These are phyloP conservation scores for Ustilago loliicola DNA, from an alignment of 1,284 basidiomycete species.

Conservation along the genomic window DNA sequence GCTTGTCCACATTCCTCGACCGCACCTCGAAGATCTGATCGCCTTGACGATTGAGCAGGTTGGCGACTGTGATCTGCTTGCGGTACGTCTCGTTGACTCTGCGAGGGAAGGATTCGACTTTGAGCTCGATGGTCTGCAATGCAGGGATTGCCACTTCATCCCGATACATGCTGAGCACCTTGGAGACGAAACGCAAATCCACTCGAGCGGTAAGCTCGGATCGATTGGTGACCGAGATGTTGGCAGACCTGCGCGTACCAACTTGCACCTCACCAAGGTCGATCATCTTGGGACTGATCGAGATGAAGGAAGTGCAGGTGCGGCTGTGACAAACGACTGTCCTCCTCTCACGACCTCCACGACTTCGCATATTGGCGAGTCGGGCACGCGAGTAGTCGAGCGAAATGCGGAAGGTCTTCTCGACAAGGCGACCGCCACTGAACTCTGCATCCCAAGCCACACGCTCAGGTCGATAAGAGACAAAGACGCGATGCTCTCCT, in stretches of 20 bases:
- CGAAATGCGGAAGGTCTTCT: slow-evolving; percentile 72
- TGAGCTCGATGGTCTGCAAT: slow-evolving; percentile 72
- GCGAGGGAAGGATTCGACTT: slow-evolving; percentile 73
- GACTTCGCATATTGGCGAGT: slow-evolving; percentile 58
- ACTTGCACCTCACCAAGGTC: slow-evolving; percentile 74
- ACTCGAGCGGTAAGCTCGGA: slow-evolving; percentile 72
- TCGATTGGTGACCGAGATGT: slow-evolving; percentile 72
- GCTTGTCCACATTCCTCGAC: slow-evolving; percentile 73
- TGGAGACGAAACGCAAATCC: slow-evolving; percentile 73
- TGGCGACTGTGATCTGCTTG: slow-evolving; percentile 73
- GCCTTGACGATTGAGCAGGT: slow-evolving; percentile 69
- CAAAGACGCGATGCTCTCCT: slow-evolving; percentile 73
- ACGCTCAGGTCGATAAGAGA: slow-evolving; percentile 72
- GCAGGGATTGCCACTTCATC: slow-evolving; percentile 73
- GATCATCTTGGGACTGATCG: slow-evolving; percentile 71
- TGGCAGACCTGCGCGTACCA: slow-evolving; percentile 72
- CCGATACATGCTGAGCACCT: slow-evolving; percentile 73
- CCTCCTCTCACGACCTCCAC: slow-evolving; percentile 69
- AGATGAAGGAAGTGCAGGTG: slow-evolving; percentile 73
- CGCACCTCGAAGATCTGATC: slow-evolving; percentile 73
- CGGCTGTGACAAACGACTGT: slow-evolving; percentile 71
- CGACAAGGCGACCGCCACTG: slow-evolving; percentile 71
- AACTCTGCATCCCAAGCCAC: slow-evolving; percentile 63
- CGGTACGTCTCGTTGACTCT: slow-evolving; percentile 73
- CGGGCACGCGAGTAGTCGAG: slow-evolving; percentile 71